Conservation (phyloP, 1,284 basidiomycete genomes). For the Pseudozyma thailandica region DNA sequence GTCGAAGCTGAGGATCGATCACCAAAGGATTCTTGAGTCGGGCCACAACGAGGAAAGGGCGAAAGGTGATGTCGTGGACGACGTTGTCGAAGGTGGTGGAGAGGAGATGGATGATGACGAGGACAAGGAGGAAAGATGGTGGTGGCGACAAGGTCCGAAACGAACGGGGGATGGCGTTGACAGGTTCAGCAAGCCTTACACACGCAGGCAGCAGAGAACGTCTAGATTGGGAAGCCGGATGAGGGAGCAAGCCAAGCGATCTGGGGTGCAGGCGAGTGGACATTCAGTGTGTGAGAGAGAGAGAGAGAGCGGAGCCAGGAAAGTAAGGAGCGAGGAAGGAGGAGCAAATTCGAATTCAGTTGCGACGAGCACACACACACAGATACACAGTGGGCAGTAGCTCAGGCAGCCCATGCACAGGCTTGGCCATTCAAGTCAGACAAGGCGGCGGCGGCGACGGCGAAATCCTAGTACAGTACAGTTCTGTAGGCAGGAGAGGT, state of each 20-base stretch:
- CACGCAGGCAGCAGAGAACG: not conserved
- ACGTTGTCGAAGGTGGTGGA: slow-evolving; percentile 9
- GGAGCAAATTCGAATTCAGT: slow-evolving; percentile 9
- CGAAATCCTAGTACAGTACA: not conserved
- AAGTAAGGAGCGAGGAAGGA: not conserved
- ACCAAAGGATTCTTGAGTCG: too few species aligned
- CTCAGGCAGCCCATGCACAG: too few species aligned
- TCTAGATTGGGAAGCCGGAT: slow-evolving; percentile 2
- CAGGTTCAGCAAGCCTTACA: not conserved
- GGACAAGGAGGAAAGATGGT: slow-evolving; percentile 2
- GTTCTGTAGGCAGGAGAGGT: not conserved
- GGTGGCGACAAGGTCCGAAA: slow-evolving; percentile 3
- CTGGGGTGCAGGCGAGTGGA: slow-evolving; percentile 10
- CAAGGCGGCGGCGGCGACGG: too few species aligned
- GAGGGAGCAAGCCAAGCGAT: slow-evolving; percentile 6
- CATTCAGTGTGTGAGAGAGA: too few species aligned
- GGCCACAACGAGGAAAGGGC: not conserved
- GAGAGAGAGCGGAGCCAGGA: not conserved
- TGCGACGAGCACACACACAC: not conserved
- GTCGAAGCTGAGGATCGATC: too few species aligned
- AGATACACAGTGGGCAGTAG: too few species aligned
- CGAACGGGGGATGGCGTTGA: slow-evolving; percentile 12
- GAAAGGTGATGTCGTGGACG: slow-evolving; percentile 1
- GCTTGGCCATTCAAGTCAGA: too few species aligned
- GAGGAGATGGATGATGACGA: slow-evolving; percentile 8